Evolutionary conservation across 441 rosid genomes (phyloP).

Genomic region (Raphanus hybrid): DNA sequence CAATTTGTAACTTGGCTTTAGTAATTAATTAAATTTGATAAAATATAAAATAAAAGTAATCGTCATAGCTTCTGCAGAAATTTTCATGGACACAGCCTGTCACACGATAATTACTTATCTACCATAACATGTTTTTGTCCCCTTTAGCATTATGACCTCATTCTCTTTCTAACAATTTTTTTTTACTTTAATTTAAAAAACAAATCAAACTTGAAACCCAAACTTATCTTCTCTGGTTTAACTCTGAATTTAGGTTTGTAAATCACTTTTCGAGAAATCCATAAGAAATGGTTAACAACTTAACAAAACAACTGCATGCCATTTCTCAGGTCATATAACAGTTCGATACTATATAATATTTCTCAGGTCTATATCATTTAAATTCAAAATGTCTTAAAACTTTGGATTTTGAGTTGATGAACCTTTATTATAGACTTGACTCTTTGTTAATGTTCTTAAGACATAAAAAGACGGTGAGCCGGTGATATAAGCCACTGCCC

Average conservation of each 20-base stretch:
- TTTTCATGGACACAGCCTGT: slow-evolving; percentile 44
- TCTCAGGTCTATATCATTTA: neutral
- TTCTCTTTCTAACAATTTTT: slow-evolving; percentile 35
- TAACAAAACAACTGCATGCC: neutral
- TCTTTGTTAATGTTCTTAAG: slow-evolving; percentile 1
- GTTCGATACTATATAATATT: neutral
- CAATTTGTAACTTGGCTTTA: too few relatives aligned
- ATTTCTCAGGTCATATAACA: neutral
- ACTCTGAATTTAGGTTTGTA: neutral
- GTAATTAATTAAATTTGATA: neutral
- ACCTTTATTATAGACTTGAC: neutral
- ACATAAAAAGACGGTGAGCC: neutral
- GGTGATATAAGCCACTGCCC: neutral
- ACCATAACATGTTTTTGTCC: slow-evolving; percentile 51
- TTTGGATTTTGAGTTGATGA: neutral
- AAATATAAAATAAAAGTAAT: slow-evolving; percentile 6
- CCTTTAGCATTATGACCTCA: slow-evolving; percentile 46
- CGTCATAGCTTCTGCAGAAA: slow-evolving; percentile 46
- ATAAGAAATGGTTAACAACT: neutral
- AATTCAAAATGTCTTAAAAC: neutral
- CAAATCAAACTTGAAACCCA: slow-evolving; percentile 7
- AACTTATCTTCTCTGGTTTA: slow-evolving; percentile 5
- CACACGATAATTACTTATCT: slow-evolving; percentile 46
- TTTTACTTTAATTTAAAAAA: slow-evolving; percentile 26
- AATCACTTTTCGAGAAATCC: neutral